Evolutionary conservation across 805 yeast species (phyloP), one percentile per base, ranked within the genome.

Genomic region (Ogataea philodendri): DNA sequence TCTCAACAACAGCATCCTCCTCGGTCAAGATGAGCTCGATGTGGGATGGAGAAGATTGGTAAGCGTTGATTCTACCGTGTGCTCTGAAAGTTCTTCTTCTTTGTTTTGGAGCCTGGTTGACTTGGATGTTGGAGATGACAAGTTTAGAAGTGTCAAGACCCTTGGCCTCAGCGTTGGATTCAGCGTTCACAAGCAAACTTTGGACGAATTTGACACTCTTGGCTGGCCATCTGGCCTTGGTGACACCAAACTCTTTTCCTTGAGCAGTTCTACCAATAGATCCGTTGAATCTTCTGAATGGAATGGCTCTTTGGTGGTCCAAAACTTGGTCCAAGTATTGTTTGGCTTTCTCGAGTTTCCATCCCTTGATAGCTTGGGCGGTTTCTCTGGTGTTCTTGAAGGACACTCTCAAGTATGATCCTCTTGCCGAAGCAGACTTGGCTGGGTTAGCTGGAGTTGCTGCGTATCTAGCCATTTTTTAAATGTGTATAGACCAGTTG

Each of bases 31-130:
- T 81, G 66, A 93, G 78, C 81, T 93, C 98, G 70, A 93, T 90
- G 85, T 93, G 99, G 65, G 94, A 89, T 69, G 98, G 98, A 63
- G 89, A 78, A 47, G 97, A 86, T 78, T 88, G 94, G 93, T 88
- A 93, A 64, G 96, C 95, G 77, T 90, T 93, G 70, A 88, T 86
- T 84, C 98, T 93, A 85, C 99, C 99, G 84, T 90, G 97, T 64
- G 99, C 99, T 84, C 99, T 89, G 96, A 78, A 93, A 66, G 98
- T 93, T 79, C 99, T 88, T 81, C 99, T 90, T 82, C 97, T 93
- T 78, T 87, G 95, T 78, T 88, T 88, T 76, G 99, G 98, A 65
- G 98, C 98, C 72, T 88, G 96, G 95, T 93, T 93, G 66, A 90
- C 98, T 81, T 93, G 98, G 69, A 93, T 90, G 85, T 93, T 97